Base-by-base conservation (phyloP, 1,139 yeast genomes). In the Lodderomyces oxycetoniae region DNA sequence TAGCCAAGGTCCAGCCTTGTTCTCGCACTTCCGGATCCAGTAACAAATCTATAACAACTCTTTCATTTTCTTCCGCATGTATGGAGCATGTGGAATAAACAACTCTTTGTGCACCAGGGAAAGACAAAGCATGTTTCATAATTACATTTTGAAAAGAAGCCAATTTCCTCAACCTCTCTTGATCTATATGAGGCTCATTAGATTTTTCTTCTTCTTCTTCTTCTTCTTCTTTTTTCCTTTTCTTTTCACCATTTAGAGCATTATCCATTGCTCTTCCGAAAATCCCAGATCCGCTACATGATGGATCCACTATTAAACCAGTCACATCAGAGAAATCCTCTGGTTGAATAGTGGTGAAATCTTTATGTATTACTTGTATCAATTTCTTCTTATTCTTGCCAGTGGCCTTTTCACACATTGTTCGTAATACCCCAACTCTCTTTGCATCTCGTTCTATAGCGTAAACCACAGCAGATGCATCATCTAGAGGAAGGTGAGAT, bases 261-360 rank as follows among this genome's bases (percentile, higher is more conserved):
- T 24, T 10, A 42, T 74, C 77, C 26, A 64, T 44, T 0, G 81
- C 87, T 31, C 96, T 67, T 8, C 96, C 96, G 61, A 89, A 91
- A 32, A 91, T 91, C 4, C 99, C 99, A 32, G 95, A 84, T 1
- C 99, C 99, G 22, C 96, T 86, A 55, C 99, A 91, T 4, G 96
- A 87, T 0, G 99, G 99, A 56, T 91, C 99, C 2, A 93, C 94
- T 5, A 93, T 70, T 31, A 91, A 61, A 0, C 95, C 96, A 0
- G 87, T 79, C 4, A 87, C 85, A 16, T 74, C 66, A 0, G 71
- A 61, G 42, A 71, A 84, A 33, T 81, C 83, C 1, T 49, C 47
- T 0, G 94, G 94, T 10, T 71, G 66, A 1, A 75, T 63, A 8
- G 73, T 62, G 2, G 96, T 87, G 53, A 91, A 93, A 58, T 91